Conservation (phyloP, 768 basidiomycete species). For the Gloeophyllum trabeum region DNA sequence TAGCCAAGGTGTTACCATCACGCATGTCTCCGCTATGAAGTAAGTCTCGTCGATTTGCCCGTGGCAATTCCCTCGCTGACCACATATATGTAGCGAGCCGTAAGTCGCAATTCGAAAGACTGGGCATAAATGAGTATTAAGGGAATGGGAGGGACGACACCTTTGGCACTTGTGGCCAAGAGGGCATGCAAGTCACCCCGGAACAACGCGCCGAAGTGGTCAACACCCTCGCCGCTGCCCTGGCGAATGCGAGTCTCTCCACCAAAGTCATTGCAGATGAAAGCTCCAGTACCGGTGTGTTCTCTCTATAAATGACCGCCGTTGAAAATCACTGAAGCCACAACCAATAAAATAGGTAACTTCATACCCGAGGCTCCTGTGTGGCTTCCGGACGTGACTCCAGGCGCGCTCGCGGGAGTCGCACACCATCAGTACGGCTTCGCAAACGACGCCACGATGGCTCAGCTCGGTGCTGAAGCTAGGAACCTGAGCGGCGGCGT, state of each 20-base stretch:
- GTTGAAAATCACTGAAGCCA: too few relatives aligned
- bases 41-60: too few relatives aligned
- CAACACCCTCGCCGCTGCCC: conserved; percentile 16
- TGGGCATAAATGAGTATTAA: too few relatives aligned
- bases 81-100: too few relatives aligned
- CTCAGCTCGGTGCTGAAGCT: conserved; percentile 7
- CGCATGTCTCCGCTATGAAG: conserved; percentile 32
- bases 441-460: conserved; percentile 19
- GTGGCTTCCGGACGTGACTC: conserved; percentile 9
- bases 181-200: conserved; percentile 32
- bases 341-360: conserved; percentile 1
- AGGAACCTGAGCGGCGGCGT: conserved; percentile 10
- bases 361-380: conserved; percentile 10
- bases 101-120: too few relatives aligned
- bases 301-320: too few relatives aligned
- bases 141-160: too few relatives aligned
- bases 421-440: conserved; percentile 37
- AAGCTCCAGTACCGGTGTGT: conserved; percentile 15
- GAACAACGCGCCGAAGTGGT: conserved; percentile 30
- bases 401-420: conserved; percentile 23
- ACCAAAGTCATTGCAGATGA: conserved; percentile 24
- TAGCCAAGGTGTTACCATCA: conserved; percentile 24
- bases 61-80: too few relatives aligned
- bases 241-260: conserved; percentile 5
- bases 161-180: conserved; percentile 23